Percentiles rank a stretch among this genome's conserved stretches.
These are phyloP conservation scores for Mallotus nudiflorus DNA, from an alignment of 345 rosid genomes.

Conservation along the genomic window DNA sequence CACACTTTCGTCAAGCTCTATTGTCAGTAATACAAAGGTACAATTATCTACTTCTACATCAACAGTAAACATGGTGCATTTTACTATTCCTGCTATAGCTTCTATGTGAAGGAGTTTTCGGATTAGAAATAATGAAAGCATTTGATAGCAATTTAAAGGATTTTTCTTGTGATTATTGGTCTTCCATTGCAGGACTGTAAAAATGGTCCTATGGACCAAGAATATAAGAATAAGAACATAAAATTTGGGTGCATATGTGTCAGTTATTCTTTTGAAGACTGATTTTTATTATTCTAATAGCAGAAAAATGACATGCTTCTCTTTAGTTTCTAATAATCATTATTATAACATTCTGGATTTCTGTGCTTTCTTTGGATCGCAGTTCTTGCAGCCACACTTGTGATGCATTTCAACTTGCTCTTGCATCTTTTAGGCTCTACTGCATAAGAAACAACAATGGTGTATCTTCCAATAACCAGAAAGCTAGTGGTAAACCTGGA, in stretches of 20 bases:
- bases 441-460: slow-evolving; percentile 46
- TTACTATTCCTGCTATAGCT: neutral
- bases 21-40: slow-evolving; percentile 86
- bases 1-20: slow-evolving; percentile 87
- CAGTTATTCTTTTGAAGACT: neutral
- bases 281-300: neutral
- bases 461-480: slow-evolving; percentile 44
- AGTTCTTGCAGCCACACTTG: slow-evolving; percentile 90
- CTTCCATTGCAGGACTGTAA: neutral
- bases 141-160: neutral
- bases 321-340: neutral
- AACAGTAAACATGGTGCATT: neutral
- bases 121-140: neutral
- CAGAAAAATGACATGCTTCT: neutral
- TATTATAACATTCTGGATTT: neutral
- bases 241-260: neutral
- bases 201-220: neutral
- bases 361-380: slow-evolving; percentile 32
- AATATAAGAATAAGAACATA: neutral
- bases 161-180: neutral
- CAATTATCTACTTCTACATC: neutral
- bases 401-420: slow-evolving; percentile 91
- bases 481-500: slow-evolving; percentile 49
- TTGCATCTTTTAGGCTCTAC: slow-evolving; percentile 83
- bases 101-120: neutral